Evolutionary conservation across 2,329 filamentous ascomycete genomes (phyloP), one percentile per base, ranked within the genome.

Genomic region (Leptographium galeiforme): DNA sequence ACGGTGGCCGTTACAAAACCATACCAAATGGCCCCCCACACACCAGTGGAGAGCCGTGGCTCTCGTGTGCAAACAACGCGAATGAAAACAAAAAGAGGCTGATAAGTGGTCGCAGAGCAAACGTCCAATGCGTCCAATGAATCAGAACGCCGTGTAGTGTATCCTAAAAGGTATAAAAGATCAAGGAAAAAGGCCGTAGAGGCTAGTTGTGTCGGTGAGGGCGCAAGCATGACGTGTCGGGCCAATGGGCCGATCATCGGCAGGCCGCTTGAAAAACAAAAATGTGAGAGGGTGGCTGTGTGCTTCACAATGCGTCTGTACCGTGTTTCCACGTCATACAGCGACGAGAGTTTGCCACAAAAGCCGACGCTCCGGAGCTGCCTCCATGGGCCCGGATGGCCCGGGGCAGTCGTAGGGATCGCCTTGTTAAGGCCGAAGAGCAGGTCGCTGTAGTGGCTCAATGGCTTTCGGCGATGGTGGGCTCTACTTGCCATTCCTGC

Each of bases 401-500:
- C 13, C 43, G 43, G 43, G 25, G 30, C 19, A 45, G 19, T 16
- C 39, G 13, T n/a, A 7, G 39, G 14, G 13, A 14, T 7, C 39
- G 39, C 16, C 36, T 6, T 44, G 18, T 13, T 13, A 44, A 44
- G 41, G 16, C 33, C 34, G 18, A 25, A 16, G 32, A 38, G 16
- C n/a, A 18, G 46, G 25, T 2, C 25, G 25, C n/a, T 36, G 33
- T 18, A 14, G 11, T 49, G 34, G 38, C 32, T 48, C 19, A 53
- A 7, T 38, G 46, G 36, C 43, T 13, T 54, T 58, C 57, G 43
- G 50, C 49, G 41, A 58, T 57, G 44, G 55, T 38, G 25, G 53
- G 51, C 50, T 53, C 59, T 55, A 66, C 62, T 57, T 71, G 67
- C 66, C 73, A 73, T 57, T 75, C 68, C 30, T 67, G 60, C 13